These are phyloP conservation scores for Venturia effusa DNA, from an alignment of 2,329 filamentous ascomycete species.

Conservation along the genomic window DNA sequence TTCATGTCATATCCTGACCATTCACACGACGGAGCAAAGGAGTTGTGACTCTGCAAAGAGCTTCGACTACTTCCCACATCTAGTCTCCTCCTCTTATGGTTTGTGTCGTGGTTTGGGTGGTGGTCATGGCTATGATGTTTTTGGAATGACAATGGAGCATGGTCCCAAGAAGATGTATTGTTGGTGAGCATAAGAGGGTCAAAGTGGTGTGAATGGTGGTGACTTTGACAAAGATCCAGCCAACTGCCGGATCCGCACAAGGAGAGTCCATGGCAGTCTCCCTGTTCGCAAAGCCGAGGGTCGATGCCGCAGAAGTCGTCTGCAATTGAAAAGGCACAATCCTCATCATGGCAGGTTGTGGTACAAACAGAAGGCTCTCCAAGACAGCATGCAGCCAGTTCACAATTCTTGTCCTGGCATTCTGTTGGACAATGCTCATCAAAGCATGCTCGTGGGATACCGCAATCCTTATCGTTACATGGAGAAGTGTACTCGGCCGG, in stretches of 20 bases:
- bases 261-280: conserved; percentile 4
- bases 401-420: conserved; percentile 5
- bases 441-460: conserved; percentile 7
- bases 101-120: not conserved
- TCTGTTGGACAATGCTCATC: conserved; percentile 8
- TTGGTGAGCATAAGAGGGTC: not conserved
- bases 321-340: not conserved
- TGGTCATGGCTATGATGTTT: not conserved
- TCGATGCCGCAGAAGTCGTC: not conserved
- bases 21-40: not conserved
- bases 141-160: not conserved
- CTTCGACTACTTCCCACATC: not conserved
- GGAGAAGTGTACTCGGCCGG: conserved; percentile 5
- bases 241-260: not conserved
- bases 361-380: not conserved
- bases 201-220: not conserved
- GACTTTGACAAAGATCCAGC: not conserved
- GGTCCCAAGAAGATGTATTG: not conserved
- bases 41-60: not conserved
- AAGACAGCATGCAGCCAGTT: not conserved
- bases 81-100: not conserved
- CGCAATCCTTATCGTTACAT: conserved; percentile 7
- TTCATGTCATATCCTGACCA: not conserved
- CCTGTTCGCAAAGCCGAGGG: not conserved
- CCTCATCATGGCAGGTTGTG: not conserved